These are phyloP conservation scores for Candida krabiensis DNA, from an alignment of 805 yeast genomes.

Conservation along the genomic window DNA sequence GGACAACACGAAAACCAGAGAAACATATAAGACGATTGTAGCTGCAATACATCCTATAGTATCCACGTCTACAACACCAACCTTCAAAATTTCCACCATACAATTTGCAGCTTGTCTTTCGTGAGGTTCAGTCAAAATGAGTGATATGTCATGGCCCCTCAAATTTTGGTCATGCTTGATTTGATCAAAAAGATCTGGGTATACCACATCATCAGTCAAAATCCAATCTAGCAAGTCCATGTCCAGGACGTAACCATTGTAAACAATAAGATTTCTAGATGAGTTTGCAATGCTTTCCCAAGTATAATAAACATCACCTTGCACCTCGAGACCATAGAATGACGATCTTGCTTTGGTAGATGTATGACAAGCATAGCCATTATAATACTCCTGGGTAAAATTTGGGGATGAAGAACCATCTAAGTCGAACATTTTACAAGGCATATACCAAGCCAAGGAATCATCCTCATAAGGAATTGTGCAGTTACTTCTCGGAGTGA, in stretches of 20 bases:
- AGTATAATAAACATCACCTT: constrained; percentile 79
- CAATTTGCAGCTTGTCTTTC: constrained; percentile 77
- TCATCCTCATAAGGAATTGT: constrained; percentile 67
- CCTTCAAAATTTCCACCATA: constrained; percentile 79
- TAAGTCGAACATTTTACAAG: constrained; percentile 70
- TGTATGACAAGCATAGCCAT: constrained; percentile 93
- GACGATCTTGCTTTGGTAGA: constrained; percentile 64
- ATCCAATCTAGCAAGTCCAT: constrained; percentile 77
- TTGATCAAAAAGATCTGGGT: constrained; percentile 70
- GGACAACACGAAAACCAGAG: constrained; percentile 81
- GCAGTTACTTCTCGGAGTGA: constrained; percentile 66
- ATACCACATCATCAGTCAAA: constrained; percentile 61
- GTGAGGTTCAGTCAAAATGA: constrained; percentile 63
- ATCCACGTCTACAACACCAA: constrained; percentile 85
- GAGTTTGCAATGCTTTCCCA: constrained; percentile 83
- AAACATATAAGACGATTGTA: constrained; percentile 72
- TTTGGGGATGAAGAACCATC: constrained; percentile 75
- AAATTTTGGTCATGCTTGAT: constrained; percentile 54
- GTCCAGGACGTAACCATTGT: constrained; percentile 87
- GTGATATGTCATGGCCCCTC: constrained; percentile 80
- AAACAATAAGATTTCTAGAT: constrained; percentile 78
- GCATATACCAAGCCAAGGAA: constrained; percentile 92
- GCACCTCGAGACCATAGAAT: constrained; percentile 56
- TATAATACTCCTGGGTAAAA: constrained; percentile 60
- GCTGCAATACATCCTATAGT: constrained; percentile 95